Evolutionary conservation across 352 stramenopile genomes (phyloP).

Genomic region (Phytophthora fragariae): DNA sequence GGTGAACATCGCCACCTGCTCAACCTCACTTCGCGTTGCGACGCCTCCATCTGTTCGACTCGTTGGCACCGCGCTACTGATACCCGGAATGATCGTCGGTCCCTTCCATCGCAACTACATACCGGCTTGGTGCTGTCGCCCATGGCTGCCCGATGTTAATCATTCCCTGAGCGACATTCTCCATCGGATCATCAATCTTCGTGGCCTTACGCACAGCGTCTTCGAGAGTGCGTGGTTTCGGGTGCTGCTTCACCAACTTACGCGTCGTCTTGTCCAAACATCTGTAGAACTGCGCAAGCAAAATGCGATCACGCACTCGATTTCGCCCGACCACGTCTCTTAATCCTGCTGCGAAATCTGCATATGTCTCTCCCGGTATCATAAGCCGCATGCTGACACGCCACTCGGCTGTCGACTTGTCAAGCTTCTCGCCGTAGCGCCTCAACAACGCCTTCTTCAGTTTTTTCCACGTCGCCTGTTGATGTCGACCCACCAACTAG

Average conservation of each 20-base stretch:
- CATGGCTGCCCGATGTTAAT: constrained; percentile 3
- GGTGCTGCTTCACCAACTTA: neutral
- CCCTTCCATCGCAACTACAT: neutral
- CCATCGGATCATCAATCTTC: constrained; percentile 2
- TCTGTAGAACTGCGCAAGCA: constrained; percentile 3
- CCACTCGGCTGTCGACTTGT: constrained; percentile 2
- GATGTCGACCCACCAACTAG: neutral
- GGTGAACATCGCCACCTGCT: too few relatives aligned
- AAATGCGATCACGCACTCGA: neutral
- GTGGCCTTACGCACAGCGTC: neutral
- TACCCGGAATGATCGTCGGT: neutral
- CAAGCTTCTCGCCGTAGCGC: constrained; percentile 1
- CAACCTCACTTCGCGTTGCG: neutral
- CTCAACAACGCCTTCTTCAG: constrained; percentile 2
- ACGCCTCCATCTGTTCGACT: neutral
- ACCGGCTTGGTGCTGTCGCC: neutral
- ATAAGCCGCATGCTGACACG: neutral
- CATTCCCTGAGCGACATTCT: constrained; percentile 7
- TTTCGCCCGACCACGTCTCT: neutral
- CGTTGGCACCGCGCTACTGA: neutral
- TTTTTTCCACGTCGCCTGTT: neutral
- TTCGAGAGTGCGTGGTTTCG: neutral
- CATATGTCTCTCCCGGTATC: neutral
- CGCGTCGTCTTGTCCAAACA: constrained; percentile 1
- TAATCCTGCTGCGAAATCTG: constrained; percentile 2